A percentile compares a stretch with the other conserved stretches of the same genome.
Evolutionary conservation across 805 yeast species (phyloP).

Genomic region (Cephaloascus albidus): DNA sequence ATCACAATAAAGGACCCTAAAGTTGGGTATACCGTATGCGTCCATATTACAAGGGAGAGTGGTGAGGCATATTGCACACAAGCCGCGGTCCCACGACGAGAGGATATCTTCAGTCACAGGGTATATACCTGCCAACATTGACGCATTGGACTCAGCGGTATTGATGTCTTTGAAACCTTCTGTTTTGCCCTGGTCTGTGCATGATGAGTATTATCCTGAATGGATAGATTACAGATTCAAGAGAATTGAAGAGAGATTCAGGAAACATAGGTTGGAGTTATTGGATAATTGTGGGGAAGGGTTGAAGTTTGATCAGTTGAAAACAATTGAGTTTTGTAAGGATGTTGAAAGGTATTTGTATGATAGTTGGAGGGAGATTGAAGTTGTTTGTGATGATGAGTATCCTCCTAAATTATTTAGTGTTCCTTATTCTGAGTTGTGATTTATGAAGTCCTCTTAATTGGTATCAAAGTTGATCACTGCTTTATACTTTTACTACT

Average conservation of each 20-base stretch:
- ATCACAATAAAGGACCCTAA: constrained; percentile 10
- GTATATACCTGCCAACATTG: constrained; percentile 28
- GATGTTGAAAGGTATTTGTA: constrained; percentile 16
- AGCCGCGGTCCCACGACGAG: constrained; percentile 17
- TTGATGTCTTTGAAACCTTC: constrained; percentile 29
- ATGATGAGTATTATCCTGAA: constrained; percentile 11
- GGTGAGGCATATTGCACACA: constrained; percentile 13
- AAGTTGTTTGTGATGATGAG: constrained; percentile 16
- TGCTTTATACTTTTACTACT: too few relatives aligned
- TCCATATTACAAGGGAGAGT: constrained; percentile 14
- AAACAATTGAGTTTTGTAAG: constrained; percentile 10
- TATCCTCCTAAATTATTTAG: constrained; percentile 16
- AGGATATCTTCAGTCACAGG: constrained; percentile 34
- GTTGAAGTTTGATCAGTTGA: constrained; percentile 2
- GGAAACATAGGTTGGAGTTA: constrained; percentile 4
- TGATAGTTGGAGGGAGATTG: constrained; percentile 22
- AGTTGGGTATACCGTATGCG: constrained; percentile 13
- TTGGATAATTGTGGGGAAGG: background rate
- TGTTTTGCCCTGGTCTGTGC: constrained; percentile 8
- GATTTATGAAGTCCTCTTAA: too few relatives aligned
- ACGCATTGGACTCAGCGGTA: constrained; percentile 26
- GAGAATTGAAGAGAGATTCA: constrained; percentile 7
- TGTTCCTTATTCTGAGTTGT: constrained; percentile 11
- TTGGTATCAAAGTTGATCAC: too few relatives aligned
- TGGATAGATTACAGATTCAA: constrained; percentile 9